phyloP scores from a whole-genome alignment of 192 early-diverging fungal species.

The Dispira simplex region DNA sequence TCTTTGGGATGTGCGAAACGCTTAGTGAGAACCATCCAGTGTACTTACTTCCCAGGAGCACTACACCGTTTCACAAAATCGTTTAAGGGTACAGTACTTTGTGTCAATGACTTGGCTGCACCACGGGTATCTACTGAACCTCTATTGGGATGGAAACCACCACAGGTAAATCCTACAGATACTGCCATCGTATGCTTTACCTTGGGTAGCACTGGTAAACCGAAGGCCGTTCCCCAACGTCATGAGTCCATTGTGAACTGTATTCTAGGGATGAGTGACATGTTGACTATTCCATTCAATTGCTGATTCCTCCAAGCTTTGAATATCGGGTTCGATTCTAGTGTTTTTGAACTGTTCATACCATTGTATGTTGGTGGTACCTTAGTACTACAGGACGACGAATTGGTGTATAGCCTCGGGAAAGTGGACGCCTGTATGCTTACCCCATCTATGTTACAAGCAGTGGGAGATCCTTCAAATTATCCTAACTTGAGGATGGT shows the following conservation, averaged over 20 bases:
- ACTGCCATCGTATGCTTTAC: slow-evolving; percentile 4
- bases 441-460: neutral
- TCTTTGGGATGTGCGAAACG: neutral
- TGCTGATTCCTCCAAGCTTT: slow-evolving; percentile 2
- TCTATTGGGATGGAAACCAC: neutral
- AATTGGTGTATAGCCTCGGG: neutral
- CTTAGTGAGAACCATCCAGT: neutral
- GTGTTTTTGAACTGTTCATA: neutral
- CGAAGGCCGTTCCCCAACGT: neutral
- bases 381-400: slow-evolving; percentile 6
- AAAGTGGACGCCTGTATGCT: neutral
- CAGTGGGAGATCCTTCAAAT: neutral
- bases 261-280: neutral
- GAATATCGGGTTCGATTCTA: slow-evolving; percentile 6
- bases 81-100: neutral
- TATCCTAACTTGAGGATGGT: neutral
- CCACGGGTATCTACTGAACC: neutral
- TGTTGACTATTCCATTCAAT: neutral
- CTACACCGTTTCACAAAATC: neutral
- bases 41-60: neutral
- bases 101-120: neutral
- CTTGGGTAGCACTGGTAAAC: slow-evolving; percentile 7
- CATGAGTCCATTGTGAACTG: slow-evolving; percentile 3
- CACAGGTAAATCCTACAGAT: neutral
- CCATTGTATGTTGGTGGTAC: neutral